Percentiles rank a stretch among this genome's conserved stretches.
Conservation (phyloP, 768 basidiomycete species). For the Podaxis mareebaensis region DNA sequence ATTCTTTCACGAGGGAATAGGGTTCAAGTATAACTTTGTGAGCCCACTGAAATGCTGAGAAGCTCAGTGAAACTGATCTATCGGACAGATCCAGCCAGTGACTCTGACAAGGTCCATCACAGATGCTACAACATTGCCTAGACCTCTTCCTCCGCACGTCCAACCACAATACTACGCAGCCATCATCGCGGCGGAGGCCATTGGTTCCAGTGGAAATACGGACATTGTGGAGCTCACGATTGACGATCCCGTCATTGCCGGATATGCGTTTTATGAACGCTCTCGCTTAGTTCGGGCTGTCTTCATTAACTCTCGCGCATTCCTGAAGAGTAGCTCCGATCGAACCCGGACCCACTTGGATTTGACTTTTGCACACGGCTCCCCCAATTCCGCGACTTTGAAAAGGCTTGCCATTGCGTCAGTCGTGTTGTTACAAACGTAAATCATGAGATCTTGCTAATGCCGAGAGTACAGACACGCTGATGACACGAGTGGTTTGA, state of each 20-base stretch:
- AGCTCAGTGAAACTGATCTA: background rate
- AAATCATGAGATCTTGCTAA: background rate
- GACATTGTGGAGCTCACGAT: constrained; percentile 49
- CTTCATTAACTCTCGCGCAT: constrained; percentile 62
- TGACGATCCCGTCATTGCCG: constrained; percentile 48
- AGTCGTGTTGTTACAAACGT: constrained; percentile 17
- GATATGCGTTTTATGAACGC: constrained; percentile 62
- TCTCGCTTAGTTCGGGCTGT: constrained; percentile 45
- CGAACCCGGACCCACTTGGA: constrained; percentile 45
- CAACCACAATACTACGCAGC: constrained; percentile 70
- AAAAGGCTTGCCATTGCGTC: constrained; percentile 53
- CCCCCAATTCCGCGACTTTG: constrained; percentile 36
- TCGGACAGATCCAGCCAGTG: constrained; percentile 59
- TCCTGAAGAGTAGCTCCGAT: constrained; percentile 34
- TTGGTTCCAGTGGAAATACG: constrained; percentile 45
- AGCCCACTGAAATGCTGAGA: constrained; percentile 10
- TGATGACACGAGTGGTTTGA: constrained; percentile 49
- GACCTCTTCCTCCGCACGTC: constrained; percentile 57
- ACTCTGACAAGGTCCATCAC: constrained; percentile 57
- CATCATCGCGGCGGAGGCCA: constrained; percentile 58
- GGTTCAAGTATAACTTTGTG: constrained; percentile 71
- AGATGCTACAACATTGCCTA: constrained; percentile 50
- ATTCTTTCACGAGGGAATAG: constrained; percentile 69
- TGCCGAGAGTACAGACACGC: constrained; percentile 36
- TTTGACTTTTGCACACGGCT: constrained; percentile 35